A percentile compares a stretch with the other conserved stretches of the same genome.
These are phyloP conservation scores for Yamadazyma atmosphaerica DNA, from an alignment of 1,139 yeast species.

Conservation along the genomic window DNA sequence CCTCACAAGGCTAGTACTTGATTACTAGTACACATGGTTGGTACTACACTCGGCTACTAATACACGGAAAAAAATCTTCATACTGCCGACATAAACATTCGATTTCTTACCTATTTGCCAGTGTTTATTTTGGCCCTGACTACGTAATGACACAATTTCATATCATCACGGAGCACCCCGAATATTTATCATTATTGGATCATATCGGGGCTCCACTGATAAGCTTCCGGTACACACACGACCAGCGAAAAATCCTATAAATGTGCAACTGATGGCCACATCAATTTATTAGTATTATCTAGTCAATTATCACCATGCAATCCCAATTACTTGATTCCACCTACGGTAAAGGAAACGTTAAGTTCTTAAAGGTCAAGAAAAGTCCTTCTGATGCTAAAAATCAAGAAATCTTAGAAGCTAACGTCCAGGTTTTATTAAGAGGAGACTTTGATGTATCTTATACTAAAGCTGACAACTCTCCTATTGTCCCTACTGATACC, in stretches of 20 bases:
- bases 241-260: slow-evolving; percentile 11
- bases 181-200: not conserved
- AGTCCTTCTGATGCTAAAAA: slow-evolving; percentile 65
- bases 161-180: slow-evolving; percentile 2
- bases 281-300: not conserved
- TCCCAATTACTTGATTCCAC: slow-evolving; percentile 48
- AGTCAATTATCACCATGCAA: slow-evolving; percentile 7
- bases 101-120: too few relatives aligned
- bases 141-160: not conserved
- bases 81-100: too few relatives aligned
- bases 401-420: slow-evolving; percentile 84
- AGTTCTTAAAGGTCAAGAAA: slow-evolving; percentile 82
- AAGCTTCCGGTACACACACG: slow-evolving; percentile 2
- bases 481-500: slow-evolving; percentile 93
- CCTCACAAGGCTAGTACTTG: too few relatives aligned
- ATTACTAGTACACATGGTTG: too few relatives aligned
- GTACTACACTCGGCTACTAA: too few relatives aligned
- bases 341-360: slow-evolving; percentile 91
- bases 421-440: slow-evolving; percentile 69
- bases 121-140: not conserved
- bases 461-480: slow-evolving; percentile 82
- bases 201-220: not conserved
- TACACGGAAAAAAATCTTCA: too few relatives aligned
- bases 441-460: slow-evolving; percentile 80
- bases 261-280: slow-evolving; percentile 4